Percentiles rank a stretch among this genome's conserved stretches.
phyloP scores from a whole-genome alignment of 2,329 filamentous ascomycete species.

The Xylariaceae sp. region DNA sequence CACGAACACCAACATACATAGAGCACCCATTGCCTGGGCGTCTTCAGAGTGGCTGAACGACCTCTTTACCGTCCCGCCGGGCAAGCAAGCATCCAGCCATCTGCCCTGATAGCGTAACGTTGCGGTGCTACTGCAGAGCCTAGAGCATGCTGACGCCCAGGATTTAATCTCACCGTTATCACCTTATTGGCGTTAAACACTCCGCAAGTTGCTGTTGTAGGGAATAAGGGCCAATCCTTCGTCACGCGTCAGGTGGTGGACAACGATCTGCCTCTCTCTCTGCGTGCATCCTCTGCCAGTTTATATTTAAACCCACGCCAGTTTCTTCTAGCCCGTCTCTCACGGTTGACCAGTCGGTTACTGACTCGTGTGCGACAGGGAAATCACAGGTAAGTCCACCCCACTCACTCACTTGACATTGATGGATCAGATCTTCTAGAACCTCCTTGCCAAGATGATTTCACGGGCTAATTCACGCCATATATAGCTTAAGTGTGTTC shows the following conservation, averaged over 20 bases:
- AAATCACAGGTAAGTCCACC: not conserved
- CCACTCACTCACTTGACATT: not conserved
- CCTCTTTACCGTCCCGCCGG: no score
- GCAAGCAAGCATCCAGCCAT: not conserved
- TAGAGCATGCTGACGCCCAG: not conserved
- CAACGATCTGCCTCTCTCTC: not conserved
- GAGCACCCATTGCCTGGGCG: not conserved
- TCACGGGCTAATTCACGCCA: no score
- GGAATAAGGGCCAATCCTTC: not conserved
- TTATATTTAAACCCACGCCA: not conserved
- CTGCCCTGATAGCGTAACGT: slow-evolving; percentile 19
- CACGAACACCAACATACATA: not conserved
- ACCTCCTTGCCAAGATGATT: no score
- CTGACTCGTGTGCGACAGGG: not conserved
- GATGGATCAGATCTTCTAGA: not conserved
- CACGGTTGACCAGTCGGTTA: not conserved
- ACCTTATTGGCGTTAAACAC: not conserved
- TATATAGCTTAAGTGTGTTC: not conserved
- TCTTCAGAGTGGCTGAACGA: no score
- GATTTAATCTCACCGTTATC: slow-evolving; percentile 2
- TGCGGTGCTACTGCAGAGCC: slow-evolving; percentile 22
- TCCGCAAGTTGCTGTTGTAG: not conserved
- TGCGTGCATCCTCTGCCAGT: not conserved
- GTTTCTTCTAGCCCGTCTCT: not conserved
- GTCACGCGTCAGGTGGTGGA: not conserved